phyloP scores from a whole-genome alignment of 1,139 yeast genomes.

The Nakaseomyces nivariensis region DNA sequence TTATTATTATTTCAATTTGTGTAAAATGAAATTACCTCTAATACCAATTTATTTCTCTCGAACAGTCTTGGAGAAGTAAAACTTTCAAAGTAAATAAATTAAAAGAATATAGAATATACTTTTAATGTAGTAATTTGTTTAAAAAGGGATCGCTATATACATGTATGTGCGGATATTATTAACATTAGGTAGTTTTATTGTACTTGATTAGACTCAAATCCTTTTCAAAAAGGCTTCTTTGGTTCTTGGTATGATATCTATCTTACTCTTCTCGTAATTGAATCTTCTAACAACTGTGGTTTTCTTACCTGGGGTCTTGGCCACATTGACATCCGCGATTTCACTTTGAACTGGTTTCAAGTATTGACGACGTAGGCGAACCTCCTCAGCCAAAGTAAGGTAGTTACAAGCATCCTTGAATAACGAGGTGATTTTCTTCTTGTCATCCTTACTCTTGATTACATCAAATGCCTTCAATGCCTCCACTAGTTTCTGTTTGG shows the following conservation, averaged over 20 bases:
- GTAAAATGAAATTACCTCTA: too few relatives aligned
- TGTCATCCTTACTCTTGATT: conserved; percentile 26
- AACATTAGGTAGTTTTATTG: neutral
- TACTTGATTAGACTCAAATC: conserved; percentile 3
- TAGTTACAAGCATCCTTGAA: conserved; percentile 33
- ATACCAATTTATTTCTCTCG: too few relatives aligned
- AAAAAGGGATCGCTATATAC: neutral
- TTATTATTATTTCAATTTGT: too few relatives aligned
- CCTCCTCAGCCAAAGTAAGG: conserved; percentile 33
- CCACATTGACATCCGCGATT: conserved; percentile 18
- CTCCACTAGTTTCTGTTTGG: conserved; percentile 27
- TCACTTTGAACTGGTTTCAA: conserved; percentile 35
- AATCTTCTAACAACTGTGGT: conserved; percentile 37
- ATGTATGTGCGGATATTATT: neutral
- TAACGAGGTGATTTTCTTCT: conserved; percentile 27
- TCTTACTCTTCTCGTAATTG: conserved; percentile 38
- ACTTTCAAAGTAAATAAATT: neutral
- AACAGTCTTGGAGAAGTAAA: too few relatives aligned
- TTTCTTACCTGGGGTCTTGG: conserved; percentile 31
- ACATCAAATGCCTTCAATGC: conserved; percentile 20
- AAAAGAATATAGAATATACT: neutral
- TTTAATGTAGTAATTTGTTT: neutral
- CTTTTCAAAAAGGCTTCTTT: conserved; percentile 30
- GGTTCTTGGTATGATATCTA: conserved; percentile 35
- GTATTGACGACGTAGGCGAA: conserved; percentile 33